Base-by-base conservation (phyloP, 495 filamentous ascomycete species). In the Evansstolkia leycettana region DNA sequence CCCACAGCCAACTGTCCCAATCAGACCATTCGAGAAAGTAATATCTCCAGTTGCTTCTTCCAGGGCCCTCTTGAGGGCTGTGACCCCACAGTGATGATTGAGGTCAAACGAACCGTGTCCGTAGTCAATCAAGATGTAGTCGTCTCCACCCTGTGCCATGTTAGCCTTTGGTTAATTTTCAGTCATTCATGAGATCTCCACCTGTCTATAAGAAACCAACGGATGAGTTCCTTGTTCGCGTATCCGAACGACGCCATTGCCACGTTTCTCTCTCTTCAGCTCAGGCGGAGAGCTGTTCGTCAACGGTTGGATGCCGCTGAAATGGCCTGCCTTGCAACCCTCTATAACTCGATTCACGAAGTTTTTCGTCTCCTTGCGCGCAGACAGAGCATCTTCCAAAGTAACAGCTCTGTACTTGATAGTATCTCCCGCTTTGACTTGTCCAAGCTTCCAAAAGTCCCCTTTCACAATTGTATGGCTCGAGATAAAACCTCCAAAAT, bases 401-500 rank as follows among this genome's bases (percentile, higher is more conserved):
- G 69, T 62, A 3, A 68, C 61, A 12, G 54, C 47, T 15, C 47
- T 47, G 38, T 68, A 70, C 19, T 56, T 53, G 12, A 75, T 47
- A 4, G 60, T 67, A 42, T 75, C 65, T n/a, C 75, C 75, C 13
- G 73, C 63, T 37, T 69, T 72, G 9, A 80, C 51, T 48, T 77
- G 73, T 0, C 75, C 75, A 7, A 80, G 32, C 48, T 71, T 70
- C 70, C 72, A 78, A 17, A 69, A 48, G 18, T 75, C 70, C 6
- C 60, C 73, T 26, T 61, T 63, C 23, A 73, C 61, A 11, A 75
- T 58, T 0, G 72, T 76, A 2, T 64, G 67, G 7, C 55, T 65
- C 16, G 58, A 71, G 0, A 76, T 45, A 34, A 80, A 74, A 1
- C 73, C 73, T 11, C 75, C 75, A 25, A 78, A 64, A 34, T 76